Base-by-base conservation (phyloP, 805 yeast species). In the Pichia pseudocactophila region DNA sequence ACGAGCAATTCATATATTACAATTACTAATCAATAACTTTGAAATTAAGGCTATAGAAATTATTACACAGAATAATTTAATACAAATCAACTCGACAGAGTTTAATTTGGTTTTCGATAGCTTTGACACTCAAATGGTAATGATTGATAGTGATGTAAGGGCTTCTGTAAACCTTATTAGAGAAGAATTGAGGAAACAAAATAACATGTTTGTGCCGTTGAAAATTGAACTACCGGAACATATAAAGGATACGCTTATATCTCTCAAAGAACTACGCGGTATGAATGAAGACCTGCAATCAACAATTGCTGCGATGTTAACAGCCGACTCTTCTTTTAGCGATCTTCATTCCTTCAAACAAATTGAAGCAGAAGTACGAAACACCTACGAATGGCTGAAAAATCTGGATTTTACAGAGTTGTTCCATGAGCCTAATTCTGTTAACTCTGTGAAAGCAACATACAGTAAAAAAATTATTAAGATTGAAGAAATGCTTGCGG, bases 161-260 rank as follows among this genome's bases (percentile, higher is more conserved):
- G 84, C 78, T 42, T 76, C 80, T 62, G 73, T 78, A 2, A 71
- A 75, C 40, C 55, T 82, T 34, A 74, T 86, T 0, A 71, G 97
- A 43, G 96, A 89, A 46, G 59, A 83, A 3, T 66, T 84, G 33
- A 67, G 96, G 48, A 83, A 79, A 51, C 63, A 92, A 34, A 76
- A 78, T 8, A 90, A 83, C 42, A 78, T 77, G 45, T 81, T 82
- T 54, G 70, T 81, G 12, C 72, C 80, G 18, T 74, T 86, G 17
- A 74, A 78, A 44, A 66, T 87, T 9, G 65, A 64, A n/a, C 69
- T 77, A 8, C 62, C 70, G 2, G 51, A 49, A 7, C 15, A 18
- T 18, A 15, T 48, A 2, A 35, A 38, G 25, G 25, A 6, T 22
- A 8, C 25, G 8, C 8, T 22, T 5, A 22, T 6, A 5, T 6